Conservation (phyloP, 1,139 yeast species). For the Sugiyamaella castrensis region DNA sequence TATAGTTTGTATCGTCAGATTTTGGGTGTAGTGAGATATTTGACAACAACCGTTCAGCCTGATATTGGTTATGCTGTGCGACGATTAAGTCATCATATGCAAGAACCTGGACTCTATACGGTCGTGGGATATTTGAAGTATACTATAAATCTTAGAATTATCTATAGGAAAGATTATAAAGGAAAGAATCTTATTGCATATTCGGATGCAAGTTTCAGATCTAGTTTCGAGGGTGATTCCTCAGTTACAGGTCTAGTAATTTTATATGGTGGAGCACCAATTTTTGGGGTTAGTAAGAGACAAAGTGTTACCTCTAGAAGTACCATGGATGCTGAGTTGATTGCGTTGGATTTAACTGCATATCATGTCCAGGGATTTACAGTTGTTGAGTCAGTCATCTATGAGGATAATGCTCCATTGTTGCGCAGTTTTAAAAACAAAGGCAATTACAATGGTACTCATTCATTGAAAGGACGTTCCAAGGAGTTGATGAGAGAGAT, state of each 20-base stretch:
- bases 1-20: background rate
- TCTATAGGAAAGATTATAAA: background rate
- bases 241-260: constrained; percentile 7
- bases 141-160: background rate
- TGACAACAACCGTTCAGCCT: constrained; percentile 4
- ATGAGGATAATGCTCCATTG: constrained; percentile 7
- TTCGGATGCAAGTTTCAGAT: constrained; percentile 8
- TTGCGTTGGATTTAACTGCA: constrained; percentile 2
- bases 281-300: constrained; percentile 7
- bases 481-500: too few species aligned
- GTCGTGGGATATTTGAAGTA: constrained; percentile 6
- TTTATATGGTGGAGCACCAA: constrained; percentile 5
- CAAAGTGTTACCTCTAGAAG: constrained; percentile 4
- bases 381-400: background rate
- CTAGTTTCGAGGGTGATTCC: background rate
- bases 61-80: constrained; percentile 9
- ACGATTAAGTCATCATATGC: constrained; percentile 3
- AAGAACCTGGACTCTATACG: constrained; percentile 1
- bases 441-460: too few species aligned
- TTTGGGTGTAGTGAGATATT: constrained; percentile 8
- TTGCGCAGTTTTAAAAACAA: background rate
- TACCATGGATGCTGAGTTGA: constrained; percentile 6
- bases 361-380: background rate
- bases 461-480: too few species aligned
- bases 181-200: background rate